Evolutionary conservation across 371 early-diverging fungal genomes (phyloP).

Genomic region (Dichotomocladium elegans): DNA sequence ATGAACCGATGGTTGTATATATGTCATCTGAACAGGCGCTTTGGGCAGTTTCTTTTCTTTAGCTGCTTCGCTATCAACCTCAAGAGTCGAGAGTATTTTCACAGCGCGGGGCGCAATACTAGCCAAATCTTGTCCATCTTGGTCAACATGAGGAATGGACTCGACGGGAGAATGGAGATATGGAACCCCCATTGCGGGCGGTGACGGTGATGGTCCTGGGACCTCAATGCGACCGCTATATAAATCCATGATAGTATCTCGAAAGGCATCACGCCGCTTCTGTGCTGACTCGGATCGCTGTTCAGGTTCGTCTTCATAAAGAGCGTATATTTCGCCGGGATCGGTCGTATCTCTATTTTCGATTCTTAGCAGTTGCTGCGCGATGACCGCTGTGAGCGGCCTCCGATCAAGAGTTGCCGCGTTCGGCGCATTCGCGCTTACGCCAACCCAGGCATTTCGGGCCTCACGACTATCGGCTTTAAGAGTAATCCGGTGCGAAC

Average conservation of each 20-base stretch:
- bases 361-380: not conserved
- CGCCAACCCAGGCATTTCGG: slow-evolving; percentile 22
- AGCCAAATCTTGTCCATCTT: slow-evolving; percentile 8
- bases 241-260: slow-evolving; percentile 41
- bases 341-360: not conserved
- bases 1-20: slow-evolving; percentile 29
- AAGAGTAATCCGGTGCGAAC: slow-evolving; percentile 9
- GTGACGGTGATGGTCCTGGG: not conserved
- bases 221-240: slow-evolving; percentile 16
- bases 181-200: no score
- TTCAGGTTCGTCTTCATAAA: slow-evolving; percentile 8
- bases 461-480: slow-evolving; percentile 10
- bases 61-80: not conserved
- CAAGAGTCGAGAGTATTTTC: slow-evolving; percentile 20
- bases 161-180: no score
- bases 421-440: not conserved
- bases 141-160: no score
- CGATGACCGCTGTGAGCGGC: slow-evolving; percentile 1
- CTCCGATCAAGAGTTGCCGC: slow-evolving; percentile 2
- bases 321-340: not conserved
- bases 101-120: slow-evolving; percentile 22
- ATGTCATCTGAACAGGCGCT: slow-evolving; percentile 35
- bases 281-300: not conserved
- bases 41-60: not conserved
- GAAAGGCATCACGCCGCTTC: slow-evolving; percentile 6